Evolutionary conservation across 106 monocot genomes (phyloP).

Genomic region (Dendrobium officinale): DNA sequence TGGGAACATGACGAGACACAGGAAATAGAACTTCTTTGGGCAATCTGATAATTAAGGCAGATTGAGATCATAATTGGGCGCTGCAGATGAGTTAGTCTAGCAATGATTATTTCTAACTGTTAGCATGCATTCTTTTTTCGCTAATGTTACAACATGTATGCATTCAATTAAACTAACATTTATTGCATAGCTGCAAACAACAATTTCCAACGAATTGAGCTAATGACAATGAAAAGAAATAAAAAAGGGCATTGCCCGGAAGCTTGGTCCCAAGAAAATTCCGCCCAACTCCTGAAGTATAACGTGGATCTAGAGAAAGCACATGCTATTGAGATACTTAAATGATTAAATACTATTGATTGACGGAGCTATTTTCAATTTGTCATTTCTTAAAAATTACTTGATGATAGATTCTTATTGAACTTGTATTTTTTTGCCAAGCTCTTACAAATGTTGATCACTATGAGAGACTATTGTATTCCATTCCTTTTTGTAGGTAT

Average conservation of each 20-base stretch:
- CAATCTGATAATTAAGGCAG: no score
- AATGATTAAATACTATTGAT: not conserved
- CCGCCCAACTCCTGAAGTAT: not conserved
- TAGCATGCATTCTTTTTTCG: not conserved
- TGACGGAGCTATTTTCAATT: not conserved
- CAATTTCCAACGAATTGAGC: not conserved
- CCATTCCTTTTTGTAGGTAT: constrained; percentile 49
- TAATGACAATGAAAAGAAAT: not conserved
- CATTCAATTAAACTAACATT: not conserved
- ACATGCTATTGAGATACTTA: not conserved
- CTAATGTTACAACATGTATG: not conserved
- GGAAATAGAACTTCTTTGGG: no score
- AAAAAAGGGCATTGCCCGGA: not conserved
- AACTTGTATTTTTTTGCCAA: constrained; percentile 1
- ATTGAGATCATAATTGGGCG: no score
- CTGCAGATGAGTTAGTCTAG: no score
- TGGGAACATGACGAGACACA: no score
- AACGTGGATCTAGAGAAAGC: not conserved
- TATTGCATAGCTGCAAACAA: not conserved
- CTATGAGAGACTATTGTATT: not conserved
- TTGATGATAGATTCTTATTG: not conserved
- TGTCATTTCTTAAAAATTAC: not conserved
- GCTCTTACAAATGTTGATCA: not conserved
- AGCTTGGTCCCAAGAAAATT: not conserved
- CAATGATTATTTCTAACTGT: not conserved